A percentile compares a stretch with the other conserved stretches of the same genome.
These are phyloP conservation scores for Metarhizium album DNA, from an alignment of 2,329 filamentous ascomycete species.

Conservation along the genomic window DNA sequence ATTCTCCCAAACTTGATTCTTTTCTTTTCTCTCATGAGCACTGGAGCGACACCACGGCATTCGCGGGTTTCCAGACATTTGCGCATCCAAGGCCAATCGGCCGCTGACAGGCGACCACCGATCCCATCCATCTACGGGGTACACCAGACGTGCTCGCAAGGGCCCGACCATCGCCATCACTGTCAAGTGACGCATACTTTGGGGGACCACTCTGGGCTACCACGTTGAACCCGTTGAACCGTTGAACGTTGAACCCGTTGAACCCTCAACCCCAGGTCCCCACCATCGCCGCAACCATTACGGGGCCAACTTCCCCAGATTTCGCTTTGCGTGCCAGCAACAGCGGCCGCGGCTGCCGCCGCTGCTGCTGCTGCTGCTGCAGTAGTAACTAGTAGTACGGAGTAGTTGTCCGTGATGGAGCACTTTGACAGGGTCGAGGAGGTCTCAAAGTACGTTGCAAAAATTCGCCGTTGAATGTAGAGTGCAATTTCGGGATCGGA, in stretches of 20 bases:
- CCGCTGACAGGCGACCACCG: background rate
- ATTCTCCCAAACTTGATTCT: background rate
- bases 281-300: background rate
- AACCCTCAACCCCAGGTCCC: background rate
- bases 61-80: background rate
- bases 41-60: background rate
- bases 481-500: background rate
- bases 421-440: constrained; percentile 5
- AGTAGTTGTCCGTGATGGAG: constrained; percentile 5
- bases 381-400: too few species aligned
- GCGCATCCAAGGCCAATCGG: background rate
- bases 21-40: background rate
- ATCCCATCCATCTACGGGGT: background rate
- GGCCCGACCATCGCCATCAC: background rate
- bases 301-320: background rate
- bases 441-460: constrained; percentile 2
- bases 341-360: constrained; percentile 1
- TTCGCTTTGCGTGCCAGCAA: background rate
- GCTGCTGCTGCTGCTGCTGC: constrained; percentile 2
- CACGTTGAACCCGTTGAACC: background rate
- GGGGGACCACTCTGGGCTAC: background rate
- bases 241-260: background rate
- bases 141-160: background rate
- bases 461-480: background rate
- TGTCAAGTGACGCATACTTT: background rate